Base-by-base conservation (phyloP, 129 eudicot genomes). In the Kitagawia praeruptora region DNA sequence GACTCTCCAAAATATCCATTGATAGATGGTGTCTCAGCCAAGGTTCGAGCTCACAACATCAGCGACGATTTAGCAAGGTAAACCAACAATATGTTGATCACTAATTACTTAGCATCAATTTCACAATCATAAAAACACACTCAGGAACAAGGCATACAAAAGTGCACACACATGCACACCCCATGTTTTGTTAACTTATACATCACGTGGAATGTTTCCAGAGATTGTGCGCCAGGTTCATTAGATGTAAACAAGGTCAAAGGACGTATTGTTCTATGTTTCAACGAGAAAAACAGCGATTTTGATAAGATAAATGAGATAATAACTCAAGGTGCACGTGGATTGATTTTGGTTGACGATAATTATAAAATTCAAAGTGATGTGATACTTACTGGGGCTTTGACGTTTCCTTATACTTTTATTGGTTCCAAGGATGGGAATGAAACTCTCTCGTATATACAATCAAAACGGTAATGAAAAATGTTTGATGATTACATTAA, bases 251-350 rank as follows among this genome's bases (percentile, higher is more conserved):
- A 63, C 28, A 89, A 86, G 81, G 82, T 94, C 12, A 89, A 87
- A 84, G 98, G 96, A 38, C 84, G 81, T 46, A 91, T 94, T 37
- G 61, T 92, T 34, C 74, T 94, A 18, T 94, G 98, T 71, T 71
- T 23, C 79, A 87, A 87, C 48, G 87, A 82, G 41, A 0, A 2
- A 21, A 74, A 44, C 61, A 12, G 86, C 0, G 13, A 80, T 38
- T 38, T 0, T 46, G 4, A 82, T 19, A 90, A 82, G 84, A 56
- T 66, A 16, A 19, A 58, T 2, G 42, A 23, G 5, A 56, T 94
- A 56, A 79, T 83, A 58, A 37, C 3, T 58, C 80, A 78, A 40
- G 96, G 96, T 41, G 98, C 91, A 19, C 45, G 78, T 15, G 98
- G 97, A 66, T 54, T 88, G 76, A 70, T 94, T 46, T 4, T 87